These are phyloP conservation scores for Vanrija pseudolonga DNA, from an alignment of 1,284 basidiomycete species.

Conservation along the genomic window DNA sequence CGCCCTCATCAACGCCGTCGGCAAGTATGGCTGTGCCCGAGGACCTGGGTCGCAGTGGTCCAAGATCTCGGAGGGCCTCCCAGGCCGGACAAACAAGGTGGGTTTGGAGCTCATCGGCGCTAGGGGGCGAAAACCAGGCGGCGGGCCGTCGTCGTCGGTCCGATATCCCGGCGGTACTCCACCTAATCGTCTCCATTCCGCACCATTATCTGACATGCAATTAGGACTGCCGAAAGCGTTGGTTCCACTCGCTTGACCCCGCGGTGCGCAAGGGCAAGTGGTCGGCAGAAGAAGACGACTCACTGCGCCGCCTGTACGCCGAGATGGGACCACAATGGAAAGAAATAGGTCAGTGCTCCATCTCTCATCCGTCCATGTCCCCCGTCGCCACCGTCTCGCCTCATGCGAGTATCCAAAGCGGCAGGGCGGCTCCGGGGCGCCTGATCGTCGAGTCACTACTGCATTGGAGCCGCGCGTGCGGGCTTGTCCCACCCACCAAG, in stretches of 20 bases:
- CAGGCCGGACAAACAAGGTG: constrained; percentile 21
- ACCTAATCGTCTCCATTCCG: neutral
- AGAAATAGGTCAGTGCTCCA: constrained; percentile 20
- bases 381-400: too few species aligned
- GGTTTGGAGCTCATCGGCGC: neutral
- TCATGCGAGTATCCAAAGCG: too few species aligned
- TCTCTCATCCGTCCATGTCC: too few species aligned
- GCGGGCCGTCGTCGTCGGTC: neutral
- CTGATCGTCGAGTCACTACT: too few species aligned
- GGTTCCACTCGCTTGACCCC: constrained; percentile 25
- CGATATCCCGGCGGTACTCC: neutral
- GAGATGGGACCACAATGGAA: constrained; percentile 24
- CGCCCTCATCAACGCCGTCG: constrained; percentile 17
- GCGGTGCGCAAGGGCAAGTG: constrained; percentile 22
- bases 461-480: too few species aligned
- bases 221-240: constrained; percentile 26
- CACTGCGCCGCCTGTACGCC: constrained; percentile 13
- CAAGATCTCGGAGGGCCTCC: constrained; percentile 10
- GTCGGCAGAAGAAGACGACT: constrained; percentile 21
- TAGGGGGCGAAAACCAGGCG: neutral
- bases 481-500: too few species aligned
- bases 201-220: neutral
- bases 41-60: constrained; percentile 20
- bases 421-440: too few species aligned
- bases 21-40: constrained; percentile 10